Conservation (phyloP, 139 green algal species). For the Coccomyxa sp. region DNA sequence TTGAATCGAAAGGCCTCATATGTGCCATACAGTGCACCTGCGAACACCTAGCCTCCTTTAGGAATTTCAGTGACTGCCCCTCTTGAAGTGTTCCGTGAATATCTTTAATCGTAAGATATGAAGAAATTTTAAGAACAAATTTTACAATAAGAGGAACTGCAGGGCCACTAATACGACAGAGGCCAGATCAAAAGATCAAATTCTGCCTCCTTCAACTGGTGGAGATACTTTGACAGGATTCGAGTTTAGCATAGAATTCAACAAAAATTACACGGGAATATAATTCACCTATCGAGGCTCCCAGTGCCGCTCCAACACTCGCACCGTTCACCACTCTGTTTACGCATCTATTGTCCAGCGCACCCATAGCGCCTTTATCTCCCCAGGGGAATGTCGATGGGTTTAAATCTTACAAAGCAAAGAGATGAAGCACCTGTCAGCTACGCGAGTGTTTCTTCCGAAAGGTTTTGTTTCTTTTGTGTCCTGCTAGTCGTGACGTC, state of each 20-base stretch:
- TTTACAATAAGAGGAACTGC: not conserved
- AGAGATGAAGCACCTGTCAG: not conserved
- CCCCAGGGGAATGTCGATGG: not conserved
- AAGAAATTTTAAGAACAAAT: not conserved
- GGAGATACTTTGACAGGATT: not conserved
- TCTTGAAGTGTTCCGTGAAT: not conserved
- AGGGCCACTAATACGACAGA: not conserved
- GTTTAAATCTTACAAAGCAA: not conserved
- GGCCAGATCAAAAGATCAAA: too few relatives aligned
- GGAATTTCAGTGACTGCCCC: not conserved
- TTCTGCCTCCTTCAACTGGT: too few relatives aligned
- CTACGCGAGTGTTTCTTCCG: not conserved
- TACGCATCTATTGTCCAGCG: slow-evolving; percentile 42
- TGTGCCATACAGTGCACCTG: slow-evolving; percentile 64
- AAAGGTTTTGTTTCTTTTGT: not conserved
- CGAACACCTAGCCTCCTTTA: not conserved
- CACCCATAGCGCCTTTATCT: not conserved
- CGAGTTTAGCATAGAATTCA: not conserved
- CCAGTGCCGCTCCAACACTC: slow-evolving; percentile 45
- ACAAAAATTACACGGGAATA: too few relatives aligned
- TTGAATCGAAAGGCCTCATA: slow-evolving; percentile 61
- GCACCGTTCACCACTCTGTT: slow-evolving; percentile 54
- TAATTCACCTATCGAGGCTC: slow-evolving; percentile 47
- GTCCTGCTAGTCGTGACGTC: not conserved
- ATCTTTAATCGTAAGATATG: too few relatives aligned